Base-by-base conservation (phyloP, 1,139 yeast species). In the Candida freyschussii region DNA sequence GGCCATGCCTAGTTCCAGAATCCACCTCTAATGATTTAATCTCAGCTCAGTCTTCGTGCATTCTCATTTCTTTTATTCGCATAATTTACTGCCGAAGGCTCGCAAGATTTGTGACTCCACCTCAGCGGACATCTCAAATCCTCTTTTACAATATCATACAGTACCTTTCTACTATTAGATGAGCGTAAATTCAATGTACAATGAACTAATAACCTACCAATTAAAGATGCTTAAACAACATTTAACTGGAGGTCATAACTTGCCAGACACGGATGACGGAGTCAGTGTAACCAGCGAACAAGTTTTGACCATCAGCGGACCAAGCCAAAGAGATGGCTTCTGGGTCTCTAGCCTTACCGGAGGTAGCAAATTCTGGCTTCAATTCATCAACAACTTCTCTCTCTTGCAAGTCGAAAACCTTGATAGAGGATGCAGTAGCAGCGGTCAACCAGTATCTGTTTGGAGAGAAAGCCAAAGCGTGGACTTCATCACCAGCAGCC, bases 391-490 rank as follows among this genome's bases (percentile, higher is more conserved):
- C 87, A 68, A 89, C 77, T 59, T 75, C 73, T 75, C 95, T 83
- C 75, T 85, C 91, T 75, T 87, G 95, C 68, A 91, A 82, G 81
- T 89, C 87, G 86, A 80, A 91, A 78, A 93, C 83, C 87, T 87
- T 89, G 76, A 93, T 86, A 63, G 96, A 93, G 56, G 96, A 73
- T 55, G 96, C 75, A 60, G 99, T 91, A 63, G 98, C 98, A 73
- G 97, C 98, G 67, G 96, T 93, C 69, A 93, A 85, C 98, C 98
- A 91, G 93, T 86, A 93, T 83, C 98, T 89, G 95, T 86, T 85
- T 73, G 99, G 98, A 67, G 98, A 89, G 95, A 91, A 93, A 61
- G 96, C 95, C 66, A 91, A 81, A 65, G 96, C 93, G 72, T 85
- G 86, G 59, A 93, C 91, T 78, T 91, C 98, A 63, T 91, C 93